phyloP scores from a whole-genome alignment of 2,329 filamentous ascomycete species.

The Xylaria sp. region DNA sequence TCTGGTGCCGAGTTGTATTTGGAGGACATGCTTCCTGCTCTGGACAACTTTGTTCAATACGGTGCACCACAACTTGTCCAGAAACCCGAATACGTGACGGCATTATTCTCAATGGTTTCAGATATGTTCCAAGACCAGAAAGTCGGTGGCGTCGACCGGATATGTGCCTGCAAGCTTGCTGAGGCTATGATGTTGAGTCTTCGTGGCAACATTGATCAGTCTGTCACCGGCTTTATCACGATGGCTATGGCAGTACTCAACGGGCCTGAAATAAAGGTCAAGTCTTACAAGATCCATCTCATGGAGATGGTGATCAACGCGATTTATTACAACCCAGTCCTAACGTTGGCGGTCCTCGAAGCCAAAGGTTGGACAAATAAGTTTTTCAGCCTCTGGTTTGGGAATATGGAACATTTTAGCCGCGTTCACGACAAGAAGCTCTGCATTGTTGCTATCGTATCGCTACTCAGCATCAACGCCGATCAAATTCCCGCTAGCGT shows the following conservation, averaged over 20 bases:
- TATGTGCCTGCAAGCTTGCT: conserved; percentile 96
- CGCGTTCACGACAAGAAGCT: conserved; percentile 99
- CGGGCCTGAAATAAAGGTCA: conserved; percentile 82
- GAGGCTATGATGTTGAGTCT: conserved; percentile 98
- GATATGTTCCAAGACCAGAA: conserved; percentile 95
- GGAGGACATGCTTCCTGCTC: conserved; percentile 96
- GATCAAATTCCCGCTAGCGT: conserved; percentile 91
- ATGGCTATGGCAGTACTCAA: conserved; percentile 87
- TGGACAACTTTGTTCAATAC: conserved; percentile 98
- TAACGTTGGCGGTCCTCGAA: conserved; percentile 89
- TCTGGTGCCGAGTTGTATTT: conserved; percentile 95
- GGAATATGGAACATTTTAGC: conserved; percentile 91
- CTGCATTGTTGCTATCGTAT: conserved; percentile 91
- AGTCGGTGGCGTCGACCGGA: conserved; percentile 91
- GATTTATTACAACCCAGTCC: conserved; percentile 93
- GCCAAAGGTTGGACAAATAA: conserved; percentile 95
- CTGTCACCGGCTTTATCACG: conserved; percentile 86
- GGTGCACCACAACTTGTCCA: conserved; percentile 82
- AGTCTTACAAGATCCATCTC: conserved; percentile 92
- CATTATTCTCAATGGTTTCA: conserved; percentile 91
- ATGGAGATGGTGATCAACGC: conserved; percentile 99
- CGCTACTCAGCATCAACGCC: conserved; percentile 80
- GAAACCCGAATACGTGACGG: conserved; percentile 86
- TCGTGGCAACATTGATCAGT: conserved; percentile 86
- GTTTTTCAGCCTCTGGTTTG: conserved; percentile 99